Base-by-base conservation (phyloP, 257 asterid species). In the Mitragyna speciosa region DNA sequence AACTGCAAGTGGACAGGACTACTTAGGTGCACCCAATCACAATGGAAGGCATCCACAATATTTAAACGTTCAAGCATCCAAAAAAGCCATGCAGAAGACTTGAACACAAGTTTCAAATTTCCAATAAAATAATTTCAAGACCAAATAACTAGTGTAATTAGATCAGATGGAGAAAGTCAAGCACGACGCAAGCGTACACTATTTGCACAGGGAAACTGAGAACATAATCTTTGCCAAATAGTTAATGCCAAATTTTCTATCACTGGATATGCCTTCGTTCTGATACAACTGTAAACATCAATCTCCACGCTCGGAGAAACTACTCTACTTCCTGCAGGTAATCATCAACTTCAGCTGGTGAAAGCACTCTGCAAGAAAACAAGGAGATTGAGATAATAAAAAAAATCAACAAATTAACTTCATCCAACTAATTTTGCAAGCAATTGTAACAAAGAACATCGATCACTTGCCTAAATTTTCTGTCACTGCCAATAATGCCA, bases 241-340 rank as follows among this genome's bases (percentile, higher is more conserved):
- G 56, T 70, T 43, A 47, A 43, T 3, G 11, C 30, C 54, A 36
- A 9, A 33, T 0, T 69, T 69, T 39, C 73, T 22, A 70, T 8
- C 30, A 41, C 52, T 22, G 54, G 31, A 41, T 70, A 12, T 48
- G 61, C 76, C 43, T 70, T 70, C 56, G 43, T 12, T 5, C 74
- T 0, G 33, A n/a, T 72, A 31, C 61, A 47, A 72, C 22, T 19
- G 22, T 48, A 47, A 63, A 24, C 41, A 8, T 26, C 70, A 7
- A n/a, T 41, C 51, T 20, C 48, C 11, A 63, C 58, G 47, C 63
- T 11, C 58, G 67, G 56, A 70, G 33, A 71, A 73, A 69, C 84
- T 90, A 96, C 78, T 94, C 99, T 47, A 93, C 98, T 88, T 96
- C 98, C 81, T 92, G 95, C 76, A 96, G 90, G 89, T 92, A 96